Percentiles rank a stretch among this genome's conserved stretches.
Evolutionary conservation across 2,329 filamentous ascomycete species (phyloP).

Genomic region (Tolypocladium sp.): DNA sequence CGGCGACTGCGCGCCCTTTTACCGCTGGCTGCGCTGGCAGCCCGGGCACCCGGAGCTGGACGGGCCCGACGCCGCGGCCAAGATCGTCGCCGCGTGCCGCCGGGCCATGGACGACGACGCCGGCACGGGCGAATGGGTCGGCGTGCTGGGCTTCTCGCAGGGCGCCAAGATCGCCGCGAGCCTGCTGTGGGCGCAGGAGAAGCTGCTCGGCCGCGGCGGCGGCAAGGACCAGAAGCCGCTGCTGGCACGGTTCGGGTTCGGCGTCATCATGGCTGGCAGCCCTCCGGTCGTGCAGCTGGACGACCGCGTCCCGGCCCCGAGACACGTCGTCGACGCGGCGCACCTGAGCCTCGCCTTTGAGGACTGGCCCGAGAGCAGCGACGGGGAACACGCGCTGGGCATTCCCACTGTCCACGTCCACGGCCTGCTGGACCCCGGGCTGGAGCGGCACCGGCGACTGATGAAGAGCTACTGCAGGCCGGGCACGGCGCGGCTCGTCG

Average conservation of each 20-base stretch:
- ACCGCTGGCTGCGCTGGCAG: slow-evolving; percentile 52
- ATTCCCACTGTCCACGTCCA: slow-evolving; percentile 27
- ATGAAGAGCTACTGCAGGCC: slow-evolving; percentile 50
- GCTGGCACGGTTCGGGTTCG: slow-evolving; percentile 21
- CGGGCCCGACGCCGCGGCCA: slow-evolving; percentile 21
- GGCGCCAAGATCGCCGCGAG: slow-evolving; percentile 54
- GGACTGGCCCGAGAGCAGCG: slow-evolving; percentile 39
- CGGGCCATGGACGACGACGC: slow-evolving; percentile 44
- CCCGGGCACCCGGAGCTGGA: slow-evolving; percentile 44
- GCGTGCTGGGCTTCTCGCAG: slow-evolving; percentile 56
- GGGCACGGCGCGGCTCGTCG: slow-evolving; percentile 45
- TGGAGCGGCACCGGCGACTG: slow-evolving; percentile 42
- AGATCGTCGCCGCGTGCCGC: slow-evolving; percentile 28
- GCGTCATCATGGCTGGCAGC: slow-evolving; percentile 24
- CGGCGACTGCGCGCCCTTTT: slow-evolving; percentile 56
- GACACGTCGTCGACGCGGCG: slow-evolving; percentile 20
- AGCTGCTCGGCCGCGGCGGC: slow-evolving; percentile 12
- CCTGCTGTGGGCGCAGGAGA: slow-evolving; percentile 51
- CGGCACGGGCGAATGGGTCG: slow-evolving; percentile 49
- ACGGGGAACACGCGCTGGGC: slow-evolving; percentile 18
- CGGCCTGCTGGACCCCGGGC: slow-evolving; percentile 50
- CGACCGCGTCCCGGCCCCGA: slow-evolving; percentile 42
- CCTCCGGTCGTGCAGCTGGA: slow-evolving; percentile 21
- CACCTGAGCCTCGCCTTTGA: slow-evolving; percentile 13
- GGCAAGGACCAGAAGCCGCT: slow-evolving; percentile 17